Conservation (phyloP, 352 stramenopile species). For the Ochromonadaceae sp. region DNA sequence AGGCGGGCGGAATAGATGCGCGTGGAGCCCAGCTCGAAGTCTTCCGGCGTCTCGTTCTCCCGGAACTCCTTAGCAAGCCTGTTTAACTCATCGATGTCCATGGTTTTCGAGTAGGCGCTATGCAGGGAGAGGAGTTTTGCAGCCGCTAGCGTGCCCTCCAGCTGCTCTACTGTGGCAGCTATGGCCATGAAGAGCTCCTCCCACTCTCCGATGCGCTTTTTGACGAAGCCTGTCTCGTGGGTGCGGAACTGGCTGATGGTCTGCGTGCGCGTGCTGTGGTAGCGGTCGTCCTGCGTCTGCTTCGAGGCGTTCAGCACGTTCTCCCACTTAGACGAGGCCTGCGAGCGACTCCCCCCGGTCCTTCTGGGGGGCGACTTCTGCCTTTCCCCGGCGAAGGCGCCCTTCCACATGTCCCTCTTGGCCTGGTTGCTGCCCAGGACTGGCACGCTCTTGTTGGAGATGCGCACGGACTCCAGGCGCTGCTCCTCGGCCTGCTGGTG, state of each 20-base stretch:
- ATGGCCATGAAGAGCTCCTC: conserved; percentile 16
- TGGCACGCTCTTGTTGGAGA: not conserved
- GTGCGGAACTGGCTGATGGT: conserved; percentile 12
- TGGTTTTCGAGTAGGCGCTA: too few relatives aligned
- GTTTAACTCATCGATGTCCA: not conserved
- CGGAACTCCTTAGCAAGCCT: not conserved
- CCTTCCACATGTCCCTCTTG: not conserved
- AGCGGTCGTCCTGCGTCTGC: not conserved
- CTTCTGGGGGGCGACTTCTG: not conserved
- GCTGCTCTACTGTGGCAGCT: not conserved
- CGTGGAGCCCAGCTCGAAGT: not conserved
- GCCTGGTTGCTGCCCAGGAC: not conserved
- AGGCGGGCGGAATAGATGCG: not conserved
- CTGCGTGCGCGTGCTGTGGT: not conserved
- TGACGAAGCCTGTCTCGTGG: conserved; percentile 1
- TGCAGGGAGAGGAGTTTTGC: not conserved
- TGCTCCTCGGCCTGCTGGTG: conserved; percentile 2
- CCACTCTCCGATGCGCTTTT: conserved; percentile 14
- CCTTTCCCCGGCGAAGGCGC: not conserved
- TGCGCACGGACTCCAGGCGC: not conserved
- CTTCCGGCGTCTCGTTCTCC: not conserved
- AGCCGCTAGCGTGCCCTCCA: not conserved
- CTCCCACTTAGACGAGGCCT: conserved; percentile 1
- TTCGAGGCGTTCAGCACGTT: not conserved
- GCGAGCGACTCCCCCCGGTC: not conserved